phyloP scores from a whole-genome alignment of 2,329 filamentous ascomycete species.

The Xylariaceae sp. region DNA sequence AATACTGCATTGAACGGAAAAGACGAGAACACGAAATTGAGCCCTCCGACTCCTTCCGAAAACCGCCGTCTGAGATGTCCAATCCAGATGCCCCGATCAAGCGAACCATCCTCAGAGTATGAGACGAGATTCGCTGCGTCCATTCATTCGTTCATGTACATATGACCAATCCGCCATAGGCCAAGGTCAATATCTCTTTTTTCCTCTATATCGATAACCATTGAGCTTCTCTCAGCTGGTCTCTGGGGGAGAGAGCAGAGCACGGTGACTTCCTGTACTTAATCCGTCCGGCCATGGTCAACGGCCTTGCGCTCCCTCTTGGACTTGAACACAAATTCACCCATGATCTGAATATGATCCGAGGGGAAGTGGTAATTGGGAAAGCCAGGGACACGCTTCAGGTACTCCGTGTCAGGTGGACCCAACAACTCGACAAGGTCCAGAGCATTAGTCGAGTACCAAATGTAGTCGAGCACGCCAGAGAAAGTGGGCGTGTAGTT shows the following conservation, averaged over 20 bases:
- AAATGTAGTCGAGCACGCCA: constrained; percentile 94
- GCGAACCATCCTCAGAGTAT: constrained; percentile 26
- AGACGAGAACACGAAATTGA: constrained; percentile 17
- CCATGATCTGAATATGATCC: constrained; percentile 86
- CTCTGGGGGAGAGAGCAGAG: neutral
- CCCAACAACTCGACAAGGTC: constrained; percentile 82
- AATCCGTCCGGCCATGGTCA: constrained; percentile 23
- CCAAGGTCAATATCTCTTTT: constrained; percentile 7
- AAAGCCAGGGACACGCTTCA: constrained; percentile 84
- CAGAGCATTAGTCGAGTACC: constrained; percentile 89
- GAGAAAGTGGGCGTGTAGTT: constrained; percentile 96
- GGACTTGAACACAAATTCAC: constrained; percentile 84
- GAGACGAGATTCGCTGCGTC: constrained; percentile 26
- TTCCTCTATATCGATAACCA: constrained; percentile 5
- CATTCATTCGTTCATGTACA: constrained; percentile 27
- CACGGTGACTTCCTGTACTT: constrained; percentile 17
- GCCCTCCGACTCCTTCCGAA: constrained; percentile 21
- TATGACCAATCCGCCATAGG: constrained; percentile 13
- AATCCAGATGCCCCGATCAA: constrained; percentile 27
- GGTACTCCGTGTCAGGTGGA: constrained; percentile 80
- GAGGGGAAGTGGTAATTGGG: constrained; percentile 93
- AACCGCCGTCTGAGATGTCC: constrained; percentile 28
- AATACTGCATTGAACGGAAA: constrained; percentile 10
- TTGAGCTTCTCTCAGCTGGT: constrained; percentile 4
- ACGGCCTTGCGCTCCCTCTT: constrained; percentile 74